Evolutionary conservation across 2,329 filamentous ascomycete species (phyloP), one percentile per base, ranked within the genome.

Genomic region (Venturia pyrina): DNA sequence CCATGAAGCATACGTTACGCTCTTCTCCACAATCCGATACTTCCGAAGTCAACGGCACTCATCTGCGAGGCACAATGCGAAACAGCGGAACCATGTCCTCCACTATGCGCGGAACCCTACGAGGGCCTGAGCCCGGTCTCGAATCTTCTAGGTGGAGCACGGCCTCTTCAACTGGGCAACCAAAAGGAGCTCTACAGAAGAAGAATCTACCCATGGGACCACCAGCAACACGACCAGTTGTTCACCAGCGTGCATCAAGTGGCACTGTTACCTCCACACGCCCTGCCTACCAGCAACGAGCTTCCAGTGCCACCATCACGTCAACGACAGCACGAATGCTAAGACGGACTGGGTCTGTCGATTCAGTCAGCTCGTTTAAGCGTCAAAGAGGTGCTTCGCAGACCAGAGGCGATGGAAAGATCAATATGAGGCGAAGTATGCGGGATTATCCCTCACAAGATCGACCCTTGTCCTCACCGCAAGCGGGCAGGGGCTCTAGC

Each of bases 401-500:
- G 67, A 73, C 66, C 64, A 71, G 1, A 65, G 76, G 80, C 56
- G 81, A 81, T 0, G 78, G 79, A 4, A 72, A 76, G 32, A 83
- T 86, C 64, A 82, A 79, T 0, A 90, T 96, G 80, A 87, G 87
- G 66, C 83, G 81, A 63, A 91, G 89, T 1, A 90, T 96, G 89
- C 84, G 92, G n/a, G 71, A 74, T n/a, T 69, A 70, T 0, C 63
- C 69, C 6, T 17, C 53, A 37, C 53, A 59, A 59, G 53, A 59
- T 11, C 28, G 28, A 32, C 53, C 32, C 15, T 37, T 37, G 32
- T 59, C 53, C 17, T 53, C 21, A 5, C 48, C 64, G 66, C 66
- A 21, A 68, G 68, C 66, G 70, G 64, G 66, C 68, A 65, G 67
- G 76, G 71, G 48, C 13, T 74, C 75, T 7, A 83, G 84, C n/a